A percentile compares a stretch with the other conserved stretches of the same genome.
phyloP scores from a whole-genome alignment of 208 protist genomes.

The Wallacemonas sp. region DNA sequence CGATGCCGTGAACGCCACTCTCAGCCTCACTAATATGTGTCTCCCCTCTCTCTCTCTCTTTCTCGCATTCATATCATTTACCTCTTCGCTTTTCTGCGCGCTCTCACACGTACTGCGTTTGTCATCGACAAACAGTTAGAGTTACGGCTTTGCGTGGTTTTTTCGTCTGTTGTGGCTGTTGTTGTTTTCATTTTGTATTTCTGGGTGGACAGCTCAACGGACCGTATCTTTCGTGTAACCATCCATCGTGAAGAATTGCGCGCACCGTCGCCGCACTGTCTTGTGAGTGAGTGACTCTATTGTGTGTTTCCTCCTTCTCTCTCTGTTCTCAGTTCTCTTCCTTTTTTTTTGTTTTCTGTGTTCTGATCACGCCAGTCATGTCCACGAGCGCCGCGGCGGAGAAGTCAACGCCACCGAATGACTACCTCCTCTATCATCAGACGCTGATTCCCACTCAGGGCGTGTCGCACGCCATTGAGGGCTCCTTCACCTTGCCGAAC shows the following conservation, averaged over 20 bases:
- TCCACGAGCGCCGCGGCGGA: neutral
- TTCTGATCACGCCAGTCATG: neutral
- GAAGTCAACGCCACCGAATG: conserved; percentile 25
- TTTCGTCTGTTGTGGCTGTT: neutral
- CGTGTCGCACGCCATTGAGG: conserved; percentile 67
- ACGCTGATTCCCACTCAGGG: conserved; percentile 77
- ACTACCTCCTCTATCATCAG: conserved; percentile 72
- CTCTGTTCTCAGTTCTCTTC: too few relatives aligned
- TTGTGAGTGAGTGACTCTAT: too few relatives aligned
- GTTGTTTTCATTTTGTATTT: too few relatives aligned
- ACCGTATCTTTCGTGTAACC: too few relatives aligned
- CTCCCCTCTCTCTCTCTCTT: neutral
- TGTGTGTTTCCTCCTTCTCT: too few relatives aligned
- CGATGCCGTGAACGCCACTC: too few relatives aligned
- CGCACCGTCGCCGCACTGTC: too few relatives aligned
- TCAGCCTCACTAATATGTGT: too few relatives aligned
- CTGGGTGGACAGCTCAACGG: too few relatives aligned
- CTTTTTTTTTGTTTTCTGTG: neutral
- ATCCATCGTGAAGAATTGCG: too few relatives aligned
- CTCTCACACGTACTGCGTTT: neutral
- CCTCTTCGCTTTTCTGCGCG: neutral
- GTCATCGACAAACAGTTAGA: neutral
- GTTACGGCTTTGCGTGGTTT: neutral
- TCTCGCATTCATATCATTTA: neutral
- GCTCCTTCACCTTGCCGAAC: conserved; percentile 73